Evolutionary conservation across 2,329 filamentous ascomycete species (phyloP).

Genomic region (Sporothrix phasma): DNA sequence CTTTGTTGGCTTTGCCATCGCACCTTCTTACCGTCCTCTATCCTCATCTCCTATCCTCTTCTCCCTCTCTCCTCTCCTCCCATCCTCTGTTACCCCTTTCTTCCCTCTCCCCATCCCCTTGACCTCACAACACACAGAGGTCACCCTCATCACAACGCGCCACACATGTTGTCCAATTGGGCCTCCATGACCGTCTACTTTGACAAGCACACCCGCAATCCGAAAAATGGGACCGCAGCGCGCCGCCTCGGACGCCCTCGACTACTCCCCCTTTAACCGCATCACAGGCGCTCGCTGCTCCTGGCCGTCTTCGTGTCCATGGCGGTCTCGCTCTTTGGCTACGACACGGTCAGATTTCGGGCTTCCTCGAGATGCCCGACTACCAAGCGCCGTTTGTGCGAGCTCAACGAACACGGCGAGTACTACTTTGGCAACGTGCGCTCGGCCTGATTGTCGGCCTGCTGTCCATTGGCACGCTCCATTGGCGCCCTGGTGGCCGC

Average conservation of each 20-base stretch:
- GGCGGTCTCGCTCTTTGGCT: slow-evolving; percentile 31
- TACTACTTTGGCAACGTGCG: slow-evolving; percentile 33
- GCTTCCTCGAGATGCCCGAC: slow-evolving; percentile 40
- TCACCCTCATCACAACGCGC: too few species aligned
- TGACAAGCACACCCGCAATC: slow-evolving; percentile 15
- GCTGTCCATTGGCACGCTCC: slow-evolving; percentile 45
- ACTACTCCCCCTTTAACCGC: slow-evolving; percentile 16
- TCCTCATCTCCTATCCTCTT: too few species aligned
- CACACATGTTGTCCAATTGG: not conserved
- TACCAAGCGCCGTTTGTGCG: slow-evolving; percentile 48
- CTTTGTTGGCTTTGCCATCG: not conserved
- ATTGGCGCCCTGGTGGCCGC: slow-evolving; percentile 44
- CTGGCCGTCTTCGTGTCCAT: slow-evolving; percentile 18
- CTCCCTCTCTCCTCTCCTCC: not conserved
- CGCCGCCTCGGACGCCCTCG: slow-evolving; percentile 10
- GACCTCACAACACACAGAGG: not conserved
- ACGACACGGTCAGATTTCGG: slow-evolving; percentile 53
- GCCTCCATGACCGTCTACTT: slow-evolving; percentile 12
- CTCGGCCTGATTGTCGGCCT: slow-evolving; percentile 45
- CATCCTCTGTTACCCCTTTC: not conserved
- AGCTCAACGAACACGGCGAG: slow-evolving; percentile 30
- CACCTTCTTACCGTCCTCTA: too few species aligned
- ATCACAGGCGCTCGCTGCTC: slow-evolving; percentile 12
- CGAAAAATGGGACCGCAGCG: slow-evolving; percentile 10
- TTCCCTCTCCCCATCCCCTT: not conserved